These are phyloP conservation scores for Fragilaria crotonensis DNA, from an alignment of 108 stramenopile genomes.

Conservation along the genomic window DNA sequence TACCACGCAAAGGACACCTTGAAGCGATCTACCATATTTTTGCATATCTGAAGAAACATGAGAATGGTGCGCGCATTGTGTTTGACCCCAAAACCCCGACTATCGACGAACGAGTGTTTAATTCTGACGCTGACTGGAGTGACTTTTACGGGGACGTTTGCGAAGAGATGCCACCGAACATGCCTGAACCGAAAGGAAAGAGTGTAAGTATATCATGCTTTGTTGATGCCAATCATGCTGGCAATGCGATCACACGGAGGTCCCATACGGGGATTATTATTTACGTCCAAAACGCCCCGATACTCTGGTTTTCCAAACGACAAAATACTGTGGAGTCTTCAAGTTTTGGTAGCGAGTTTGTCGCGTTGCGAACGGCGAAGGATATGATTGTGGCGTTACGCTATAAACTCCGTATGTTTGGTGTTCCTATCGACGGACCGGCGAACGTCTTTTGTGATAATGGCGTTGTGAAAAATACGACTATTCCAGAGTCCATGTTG, in stretches of 20 bases:
- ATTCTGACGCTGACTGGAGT: conserved; percentile 18
- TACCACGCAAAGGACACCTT: conserved; percentile 25
- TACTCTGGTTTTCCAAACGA: conserved; percentile 18
- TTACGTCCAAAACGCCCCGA: conserved; percentile 24
- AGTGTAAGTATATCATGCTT: conserved; percentile 8
- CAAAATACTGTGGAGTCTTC: conserved; percentile 34
- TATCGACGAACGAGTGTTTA: too few species aligned
- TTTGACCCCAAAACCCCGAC: too few species aligned
- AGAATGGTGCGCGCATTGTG: too few species aligned
- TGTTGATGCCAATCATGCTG: too few species aligned
- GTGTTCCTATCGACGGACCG: conserved; percentile 24
- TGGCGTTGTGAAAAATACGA: too few species aligned
- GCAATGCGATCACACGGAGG: too few species aligned
- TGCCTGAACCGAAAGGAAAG: conserved; percentile 19
- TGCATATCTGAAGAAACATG: too few species aligned
- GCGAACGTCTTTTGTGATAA: too few species aligned
- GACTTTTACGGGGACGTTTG: conserved; percentile 6
- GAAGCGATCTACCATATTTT: conserved; percentile 25
- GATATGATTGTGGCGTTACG: conserved; percentile 17
- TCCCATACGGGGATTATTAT: conserved; percentile 27
- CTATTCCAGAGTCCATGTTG: too few species aligned
- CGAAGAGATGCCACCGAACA: conserved; percentile 12
- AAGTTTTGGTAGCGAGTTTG: conserved; percentile 32
- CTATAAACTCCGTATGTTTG: too few species aligned
- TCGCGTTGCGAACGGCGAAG: conserved; percentile 17